Evolutionary conservation across 163 green algal species (phyloP).

Genomic region (Chloromonas sp.): DNA sequence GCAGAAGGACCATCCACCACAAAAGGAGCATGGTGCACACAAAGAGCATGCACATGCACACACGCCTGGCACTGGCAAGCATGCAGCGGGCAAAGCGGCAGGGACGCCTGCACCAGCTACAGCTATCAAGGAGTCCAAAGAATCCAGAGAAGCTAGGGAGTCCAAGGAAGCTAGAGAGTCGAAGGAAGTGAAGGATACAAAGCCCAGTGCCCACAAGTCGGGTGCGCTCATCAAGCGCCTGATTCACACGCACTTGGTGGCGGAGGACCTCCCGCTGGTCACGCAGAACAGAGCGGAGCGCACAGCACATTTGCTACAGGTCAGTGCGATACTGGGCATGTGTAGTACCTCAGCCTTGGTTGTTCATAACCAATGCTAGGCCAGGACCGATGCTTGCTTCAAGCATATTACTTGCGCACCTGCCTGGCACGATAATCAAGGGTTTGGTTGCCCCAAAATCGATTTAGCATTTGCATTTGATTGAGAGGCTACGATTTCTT

Average conservation of each 20-base stretch:
- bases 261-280: slow-evolving; percentile 9
- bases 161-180: background rate
- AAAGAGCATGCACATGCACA: too few relatives aligned
- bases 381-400: background rate
- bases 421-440: background rate
- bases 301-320: slow-evolving; percentile 9
- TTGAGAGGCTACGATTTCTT: too few relatives aligned
- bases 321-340: background rate
- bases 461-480: too few relatives aligned
- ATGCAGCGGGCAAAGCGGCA: background rate
- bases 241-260: slow-evolving; percentile 51
- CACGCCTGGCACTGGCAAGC: background rate
- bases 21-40: background rate
- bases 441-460: too few relatives aligned
- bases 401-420: slow-evolving; percentile 17
- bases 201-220: slow-evolving; percentile 11
- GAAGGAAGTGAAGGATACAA: background rate
- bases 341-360: background rate
- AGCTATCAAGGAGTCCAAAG: background rate
- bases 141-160: background rate
- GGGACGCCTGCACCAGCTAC: background rate
- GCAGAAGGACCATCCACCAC: background rate
- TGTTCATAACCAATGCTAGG: background rate
- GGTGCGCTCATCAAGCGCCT: slow-evolving; percentile 46
- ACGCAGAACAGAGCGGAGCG: slow-evolving; percentile 6